Base-by-base conservation (phyloP, 306 rosid genomes). In the Cucurbita ficifolia region DNA sequence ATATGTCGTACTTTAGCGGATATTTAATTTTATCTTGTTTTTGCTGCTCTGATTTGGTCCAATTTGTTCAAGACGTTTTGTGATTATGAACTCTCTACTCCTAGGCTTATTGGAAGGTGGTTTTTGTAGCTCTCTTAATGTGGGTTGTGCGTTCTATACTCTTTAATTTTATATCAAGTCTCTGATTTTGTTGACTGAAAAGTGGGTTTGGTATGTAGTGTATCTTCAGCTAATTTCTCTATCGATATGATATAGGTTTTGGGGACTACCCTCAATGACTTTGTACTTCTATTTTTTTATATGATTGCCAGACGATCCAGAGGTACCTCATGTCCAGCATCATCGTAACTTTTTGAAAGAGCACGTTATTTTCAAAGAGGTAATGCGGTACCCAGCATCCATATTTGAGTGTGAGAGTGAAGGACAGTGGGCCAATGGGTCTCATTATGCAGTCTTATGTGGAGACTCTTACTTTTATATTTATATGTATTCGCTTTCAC, bases 351-450 rank as follows among this genome's bases (percentile, higher is more conserved):
- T 90, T 78, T 83, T 93, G 51, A 87, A 90, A 79, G 97, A 88
- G 81, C 92, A 90, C 73, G 96, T 90, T 77, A 89, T 88, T 82
- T 93, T 90, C 74, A 93, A 93, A 87, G 98, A 93, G 97, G 98
- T 93, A 83, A 65, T 46, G 33, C 56, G 18, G 36, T 70, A 46
- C 22, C 76, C 78, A 63, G 35, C 18, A 24, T 50, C 42, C 43
- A 17, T 68, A 40, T 72, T 69, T 35, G 53, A 82, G 56, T 48
- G 38, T 42, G 42, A 71, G 74, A 43, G 59, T 38, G 17, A 35
- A 50, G 50, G 17, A 57, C 65, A 18, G 45, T 67, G 65, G 73
- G 50, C 36, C 46, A 13, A 70, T 63, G 64, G 74, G 58, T 46
- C 24, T 70, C 18, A 33, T 40, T 75, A 35, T 58, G 69, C 17